Percentiles rank a stretch among this genome's conserved stretches.
phyloP scores from a whole-genome alignment of 371 early-diverging fungal species.

The Apophysomyces variabilis region DNA sequence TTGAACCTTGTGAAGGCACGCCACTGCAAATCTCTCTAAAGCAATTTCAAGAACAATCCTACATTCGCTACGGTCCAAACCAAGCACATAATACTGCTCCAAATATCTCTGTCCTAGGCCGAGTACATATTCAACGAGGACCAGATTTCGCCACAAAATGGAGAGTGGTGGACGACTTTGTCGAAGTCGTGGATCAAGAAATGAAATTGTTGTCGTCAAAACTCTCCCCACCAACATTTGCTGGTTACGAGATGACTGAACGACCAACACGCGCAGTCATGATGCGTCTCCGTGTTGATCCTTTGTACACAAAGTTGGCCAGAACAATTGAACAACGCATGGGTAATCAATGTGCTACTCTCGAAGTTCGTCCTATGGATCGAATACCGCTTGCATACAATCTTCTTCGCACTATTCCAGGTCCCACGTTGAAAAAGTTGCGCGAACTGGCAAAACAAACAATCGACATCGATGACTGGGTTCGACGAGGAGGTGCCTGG shows the following conservation, averaged over 20 bases:
- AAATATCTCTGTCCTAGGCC: conserved; percentile 28
- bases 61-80: conserved; percentile 35
- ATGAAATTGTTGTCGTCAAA: conserved; percentile 3
- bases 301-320: conserved; percentile 21
- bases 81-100: conserved; percentile 35
- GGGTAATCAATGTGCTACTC: conserved; percentile 14
- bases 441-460: conserved; percentile 29
- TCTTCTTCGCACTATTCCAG: conserved; percentile 26
- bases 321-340: conserved; percentile 23
- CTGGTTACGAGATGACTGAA: conserved; percentile 31
- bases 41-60: conserved; percentile 34
- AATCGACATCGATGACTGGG: conserved; percentile 36
- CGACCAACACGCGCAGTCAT: conserved; percentile 32
- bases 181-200: conserved; percentile 21
- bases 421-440: conserved; percentile 25
- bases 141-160: conserved; percentile 31
- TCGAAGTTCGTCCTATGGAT: conserved; percentile 30
- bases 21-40: conserved; percentile 29
- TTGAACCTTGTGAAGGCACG: conserved; percentile 33
- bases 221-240: conserved; percentile 28
- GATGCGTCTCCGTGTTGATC: conserved; percentile 25
- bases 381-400: conserved; percentile 38
- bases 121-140: conserved; percentile 30
- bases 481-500: conserved; percentile 36
- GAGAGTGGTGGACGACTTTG: conserved; percentile 27